Evolutionary conservation across 2,329 filamentous ascomycete genomes (phyloP).

Genomic region (Cytospora piceicola): DNA sequence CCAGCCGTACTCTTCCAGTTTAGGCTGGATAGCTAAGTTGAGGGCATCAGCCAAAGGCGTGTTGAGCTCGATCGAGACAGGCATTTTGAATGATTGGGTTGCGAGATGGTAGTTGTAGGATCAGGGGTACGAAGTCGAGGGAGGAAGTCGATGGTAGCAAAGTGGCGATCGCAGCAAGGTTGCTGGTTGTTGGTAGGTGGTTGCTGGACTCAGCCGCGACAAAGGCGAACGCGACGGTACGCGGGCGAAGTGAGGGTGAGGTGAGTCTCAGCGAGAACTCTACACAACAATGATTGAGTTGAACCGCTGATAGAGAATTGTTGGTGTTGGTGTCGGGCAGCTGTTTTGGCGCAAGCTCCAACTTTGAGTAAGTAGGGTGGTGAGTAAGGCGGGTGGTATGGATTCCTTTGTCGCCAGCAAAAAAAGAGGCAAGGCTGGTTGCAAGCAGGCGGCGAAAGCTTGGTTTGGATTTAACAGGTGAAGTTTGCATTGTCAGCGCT

Average conservation of each 20-base stretch:
- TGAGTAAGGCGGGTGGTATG: constrained; percentile 2
- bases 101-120: not conserved
- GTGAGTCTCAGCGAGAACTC: not conserved
- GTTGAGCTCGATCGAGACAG: constrained; percentile 74
- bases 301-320: constrained; percentile 1
- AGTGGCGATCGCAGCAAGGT: constrained; percentile 3
- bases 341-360: constrained; percentile 10
- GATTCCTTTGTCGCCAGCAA: constrained; percentile 6
- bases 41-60: constrained; percentile 86
- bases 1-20: constrained; percentile 93
- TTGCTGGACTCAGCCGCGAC: constrained; percentile 10
- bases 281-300: constrained; percentile 25
- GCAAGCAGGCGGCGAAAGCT: constrained; percentile 2
- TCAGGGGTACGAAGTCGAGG: constrained; percentile 1
- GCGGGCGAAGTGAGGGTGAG: constrained; percentile 7
- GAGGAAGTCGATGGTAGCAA: not conserved
- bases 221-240: constrained; percentile 13
- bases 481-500: constrained; percentile 24
- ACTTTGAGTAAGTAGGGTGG: constrained; percentile 12
- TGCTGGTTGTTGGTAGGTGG: constrained; percentile 5
- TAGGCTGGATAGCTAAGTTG: constrained; percentile 81
- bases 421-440: constrained; percentile 6
- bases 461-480: constrained; percentile 20
- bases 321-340: not conserved
- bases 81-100: constrained; percentile 59